These are phyloP conservation scores for Aspergillus eucalypticola DNA, from an alignment of 2,329 filamentous ascomycete species.

Conservation along the genomic window DNA sequence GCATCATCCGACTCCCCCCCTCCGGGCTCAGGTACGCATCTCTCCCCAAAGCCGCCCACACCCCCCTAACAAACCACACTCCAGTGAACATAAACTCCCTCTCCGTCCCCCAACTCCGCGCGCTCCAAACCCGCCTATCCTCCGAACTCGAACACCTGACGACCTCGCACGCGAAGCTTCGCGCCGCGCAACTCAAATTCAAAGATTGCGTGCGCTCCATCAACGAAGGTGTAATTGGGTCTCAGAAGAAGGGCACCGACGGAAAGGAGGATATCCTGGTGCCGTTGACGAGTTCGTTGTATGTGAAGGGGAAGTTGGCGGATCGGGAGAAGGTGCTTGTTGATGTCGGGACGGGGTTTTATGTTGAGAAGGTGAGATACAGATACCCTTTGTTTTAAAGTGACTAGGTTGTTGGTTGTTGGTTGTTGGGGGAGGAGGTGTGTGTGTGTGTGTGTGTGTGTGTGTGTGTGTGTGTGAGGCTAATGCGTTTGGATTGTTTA, in stretches of 20 bases:
- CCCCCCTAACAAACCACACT: too few relatives aligned
- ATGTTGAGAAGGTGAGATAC: constrained; percentile 76
- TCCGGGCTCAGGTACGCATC: constrained; percentile 21
- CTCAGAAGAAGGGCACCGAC: constrained; percentile 35
- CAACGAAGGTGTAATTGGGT: constrained; percentile 54
- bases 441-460: background rate
- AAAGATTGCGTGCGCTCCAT: constrained; percentile 84
- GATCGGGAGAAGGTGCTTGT: constrained; percentile 78
- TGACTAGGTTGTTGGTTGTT: background rate
- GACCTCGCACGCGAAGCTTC: constrained; percentile 83
- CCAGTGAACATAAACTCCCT: constrained; percentile 71
- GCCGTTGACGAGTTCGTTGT: constrained; percentile 91
- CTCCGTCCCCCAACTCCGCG: constrained; percentile 78
- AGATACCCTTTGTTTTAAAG: too few relatives aligned
- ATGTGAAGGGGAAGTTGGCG: constrained; percentile 80
- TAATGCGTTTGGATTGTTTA: background rate
- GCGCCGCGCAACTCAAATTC: constrained; percentile 88
- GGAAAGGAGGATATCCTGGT: constrained; percentile 67
- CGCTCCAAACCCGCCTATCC: constrained; percentile 94
- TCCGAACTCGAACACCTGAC: constrained; percentile 95
- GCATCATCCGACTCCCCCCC: constrained; percentile 27
- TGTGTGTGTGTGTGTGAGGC: background rate
- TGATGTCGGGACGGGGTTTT: constrained; percentile 91
- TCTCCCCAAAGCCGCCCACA: too few relatives aligned
- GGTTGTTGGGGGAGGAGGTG: background rate